Evolutionary conservation across 306 rosid species (phyloP).

Genomic region (Ziziphus jujuba): DNA sequence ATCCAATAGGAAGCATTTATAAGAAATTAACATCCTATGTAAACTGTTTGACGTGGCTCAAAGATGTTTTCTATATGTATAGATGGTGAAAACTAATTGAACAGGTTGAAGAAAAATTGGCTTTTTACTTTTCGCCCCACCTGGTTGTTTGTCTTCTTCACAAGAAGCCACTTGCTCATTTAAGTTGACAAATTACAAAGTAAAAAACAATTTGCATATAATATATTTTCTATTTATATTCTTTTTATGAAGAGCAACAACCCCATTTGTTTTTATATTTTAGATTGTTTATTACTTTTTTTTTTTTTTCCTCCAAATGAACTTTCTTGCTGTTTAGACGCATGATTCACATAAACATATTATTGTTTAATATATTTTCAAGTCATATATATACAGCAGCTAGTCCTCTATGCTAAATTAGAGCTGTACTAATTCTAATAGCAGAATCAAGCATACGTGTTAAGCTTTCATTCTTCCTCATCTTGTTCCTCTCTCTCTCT

Average conservation of each 20-base stretch:
- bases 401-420: slow-evolving; percentile 6
- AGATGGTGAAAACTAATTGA: not conserved
- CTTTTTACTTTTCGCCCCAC: not conserved
- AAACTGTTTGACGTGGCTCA: too few relatives aligned
- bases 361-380: slow-evolving; percentile 27
- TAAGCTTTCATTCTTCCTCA: slow-evolving; percentile 31
- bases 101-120: slow-evolving; percentile 12
- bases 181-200: slow-evolving; percentile 31
- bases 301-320: slow-evolving; percentile 12
- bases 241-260: slow-evolving; percentile 36
- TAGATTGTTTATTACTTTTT: slow-evolving; percentile 14
- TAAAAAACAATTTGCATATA: too few relatives aligned
- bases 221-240: slow-evolving; percentile 32
- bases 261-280: slow-evolving; percentile 46
- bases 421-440: slow-evolving; percentile 14
- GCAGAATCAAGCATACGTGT: slow-evolving; percentile 1
- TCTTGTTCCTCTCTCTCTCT: slow-evolving; percentile 13
- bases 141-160: slow-evolving; percentile 19
- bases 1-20: too few relatives aligned
- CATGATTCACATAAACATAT: slow-evolving; percentile 26
- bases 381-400: slow-evolving; percentile 14
- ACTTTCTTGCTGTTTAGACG: slow-evolving; percentile 41
- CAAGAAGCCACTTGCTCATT: slow-evolving; percentile 12
- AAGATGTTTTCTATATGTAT: too few relatives aligned
- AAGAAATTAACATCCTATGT: too few relatives aligned